Evolutionary conservation across 495 filamentous ascomycete genomes (phyloP).

Genomic region (Talaromyces liani): DNA sequence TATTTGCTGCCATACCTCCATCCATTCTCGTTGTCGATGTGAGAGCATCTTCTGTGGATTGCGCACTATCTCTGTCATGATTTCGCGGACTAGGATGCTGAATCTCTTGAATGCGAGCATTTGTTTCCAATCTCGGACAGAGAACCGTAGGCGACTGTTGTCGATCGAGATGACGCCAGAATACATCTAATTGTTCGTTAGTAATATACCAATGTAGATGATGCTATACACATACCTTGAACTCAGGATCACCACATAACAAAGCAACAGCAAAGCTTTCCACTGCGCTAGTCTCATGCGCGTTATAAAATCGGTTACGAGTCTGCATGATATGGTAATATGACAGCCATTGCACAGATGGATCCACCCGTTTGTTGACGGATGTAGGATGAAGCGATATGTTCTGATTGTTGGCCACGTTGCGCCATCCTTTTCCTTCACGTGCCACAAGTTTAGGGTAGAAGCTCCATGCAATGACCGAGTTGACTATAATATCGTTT

Average conservation of each 20-base stretch:
- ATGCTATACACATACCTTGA: constrained; percentile 43
- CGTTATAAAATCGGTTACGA: constrained; percentile 70
- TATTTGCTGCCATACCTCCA: constrained; percentile 56
- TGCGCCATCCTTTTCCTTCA: constrained; percentile 86
- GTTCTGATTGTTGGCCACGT: constrained; percentile 80
- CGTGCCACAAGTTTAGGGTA: constrained; percentile 85
- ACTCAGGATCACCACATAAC: constrained; percentile 79
- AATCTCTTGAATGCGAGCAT: constrained; percentile 79
- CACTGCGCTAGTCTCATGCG: constrained; percentile 78
- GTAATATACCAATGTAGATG: not conserved
- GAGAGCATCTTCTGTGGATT: constrained; percentile 61
- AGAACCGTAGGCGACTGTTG: constrained; percentile 79
- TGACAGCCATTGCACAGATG: constrained; percentile 65
- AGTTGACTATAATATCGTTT: constrained; percentile 68
- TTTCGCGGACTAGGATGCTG: constrained; percentile 57
- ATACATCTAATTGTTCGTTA: constrained; percentile 49
- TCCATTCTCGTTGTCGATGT: constrained; percentile 63
- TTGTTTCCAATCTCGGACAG: constrained; percentile 81
- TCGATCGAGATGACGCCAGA: constrained; percentile 81
- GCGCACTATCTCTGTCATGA: constrained; percentile 63
- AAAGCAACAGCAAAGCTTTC: constrained; percentile 76
- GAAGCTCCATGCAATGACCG: constrained; percentile 85
- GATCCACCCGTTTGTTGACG: constrained; percentile 66
- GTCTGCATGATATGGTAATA: constrained; percentile 97
- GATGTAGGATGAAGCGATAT: constrained; percentile 79